phyloP scores from a whole-genome alignment of 192 early-diverging fungal species.

The Dispira simplex region DNA sequence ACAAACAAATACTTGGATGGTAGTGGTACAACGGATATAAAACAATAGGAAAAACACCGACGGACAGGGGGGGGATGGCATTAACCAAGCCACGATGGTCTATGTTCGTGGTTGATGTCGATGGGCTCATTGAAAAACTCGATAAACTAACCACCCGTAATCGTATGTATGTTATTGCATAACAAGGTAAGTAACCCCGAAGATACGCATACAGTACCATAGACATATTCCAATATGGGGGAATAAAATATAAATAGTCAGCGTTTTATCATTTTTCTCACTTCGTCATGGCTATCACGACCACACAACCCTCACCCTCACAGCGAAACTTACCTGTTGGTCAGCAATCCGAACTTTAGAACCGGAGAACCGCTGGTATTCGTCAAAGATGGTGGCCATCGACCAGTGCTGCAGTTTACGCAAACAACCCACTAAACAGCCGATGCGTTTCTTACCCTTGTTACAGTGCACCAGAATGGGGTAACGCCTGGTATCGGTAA shows the following conservation, averaged over 20 bases:
- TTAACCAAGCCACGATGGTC: background rate
- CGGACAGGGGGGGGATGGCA: too few relatives aligned
- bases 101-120: background rate
- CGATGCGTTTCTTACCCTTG: slow-evolving; percentile 88
- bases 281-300: background rate
- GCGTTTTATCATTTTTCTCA: background rate
- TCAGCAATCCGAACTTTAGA: slow-evolving; percentile 78
- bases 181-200: background rate
- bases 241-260: background rate
- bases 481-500: slow-evolving; percentile 25
- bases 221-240: background rate
- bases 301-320: background rate
- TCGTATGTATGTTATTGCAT: background rate
- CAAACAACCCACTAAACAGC: slow-evolving; percentile 86
- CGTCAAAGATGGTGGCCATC: slow-evolving; percentile 93
- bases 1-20: too few relatives aligned
- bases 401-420: slow-evolving; percentile 92
- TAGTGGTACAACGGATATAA: too few relatives aligned
- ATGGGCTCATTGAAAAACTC: slow-evolving; percentile 6
- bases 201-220: background rate
- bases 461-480: slow-evolving; percentile 84
- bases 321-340: slow-evolving; percentile 61
- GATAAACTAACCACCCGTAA: slow-evolving; percentile 3
- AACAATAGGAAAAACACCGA: too few relatives aligned
- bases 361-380: slow-evolving; percentile 88